phyloP scores from a whole-genome alignment of 495 filamentous ascomycete species.

The Hyaloscypha variabilis region DNA sequence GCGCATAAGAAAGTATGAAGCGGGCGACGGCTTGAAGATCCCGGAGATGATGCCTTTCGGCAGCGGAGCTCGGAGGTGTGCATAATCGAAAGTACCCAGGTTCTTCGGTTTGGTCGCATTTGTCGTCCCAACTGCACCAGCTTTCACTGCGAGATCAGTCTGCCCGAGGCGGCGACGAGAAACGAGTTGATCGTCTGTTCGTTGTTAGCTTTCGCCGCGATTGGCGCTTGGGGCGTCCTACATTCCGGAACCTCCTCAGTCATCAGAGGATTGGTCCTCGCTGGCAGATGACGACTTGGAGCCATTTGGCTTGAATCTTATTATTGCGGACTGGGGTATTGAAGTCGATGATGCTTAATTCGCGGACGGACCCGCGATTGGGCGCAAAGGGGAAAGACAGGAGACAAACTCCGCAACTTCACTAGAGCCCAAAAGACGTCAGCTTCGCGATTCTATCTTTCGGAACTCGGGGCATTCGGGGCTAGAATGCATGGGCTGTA shows the following conservation, averaged over 20 bases:
- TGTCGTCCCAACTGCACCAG: conserved; percentile 61
- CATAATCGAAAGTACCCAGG: conserved; percentile 89
- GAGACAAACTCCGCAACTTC: background rate
- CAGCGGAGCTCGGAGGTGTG: conserved; percentile 87
- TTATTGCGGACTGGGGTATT: background rate
- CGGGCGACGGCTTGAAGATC: conserved; percentile 84
- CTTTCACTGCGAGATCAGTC: conserved; percentile 84
- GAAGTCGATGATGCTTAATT: conserved; percentile 1
- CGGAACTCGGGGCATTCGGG: background rate
- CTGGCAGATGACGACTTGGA: conserved; percentile 63
- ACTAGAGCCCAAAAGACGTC: background rate
- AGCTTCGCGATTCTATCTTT: background rate
- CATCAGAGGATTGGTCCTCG: conserved; percentile 76
- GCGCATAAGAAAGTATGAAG: conserved; percentile 97
- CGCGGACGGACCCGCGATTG: background rate
- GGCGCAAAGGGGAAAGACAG: background rate
- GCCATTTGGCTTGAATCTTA: conserved; percentile 49
- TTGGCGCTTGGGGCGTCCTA: conserved; percentile 42
- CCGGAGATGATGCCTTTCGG: conserved; percentile 88
- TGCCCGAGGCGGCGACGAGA: conserved; percentile 86
- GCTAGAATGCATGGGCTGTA: background rate
- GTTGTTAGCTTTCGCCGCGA: conserved; percentile 35
- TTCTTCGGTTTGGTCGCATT: conserved; percentile 71
- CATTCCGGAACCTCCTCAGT: conserved; percentile 67
- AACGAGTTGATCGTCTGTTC: conserved; percentile 79